Conservation (phyloP, 2,329 filamentous ascomycete species). For the Pyricularia pennisetigena region DNA sequence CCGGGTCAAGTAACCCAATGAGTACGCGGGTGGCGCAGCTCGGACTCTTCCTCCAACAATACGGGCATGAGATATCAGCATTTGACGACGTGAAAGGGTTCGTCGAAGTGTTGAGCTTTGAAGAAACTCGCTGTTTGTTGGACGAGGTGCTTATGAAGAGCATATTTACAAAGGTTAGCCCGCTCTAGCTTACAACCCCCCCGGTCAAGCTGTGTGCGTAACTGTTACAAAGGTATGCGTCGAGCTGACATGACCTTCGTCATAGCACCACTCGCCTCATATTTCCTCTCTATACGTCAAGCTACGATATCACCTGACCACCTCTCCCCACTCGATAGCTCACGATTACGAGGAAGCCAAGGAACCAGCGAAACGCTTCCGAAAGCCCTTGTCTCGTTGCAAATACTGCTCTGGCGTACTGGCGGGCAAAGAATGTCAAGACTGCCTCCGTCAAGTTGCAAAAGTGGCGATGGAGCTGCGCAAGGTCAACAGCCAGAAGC, state of each 20-base stretch:
- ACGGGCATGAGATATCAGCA: constrained; percentile 18
- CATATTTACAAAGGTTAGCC: constrained; percentile 6
- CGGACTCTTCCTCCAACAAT: constrained; percentile 20
- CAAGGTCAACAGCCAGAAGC: constrained; percentile 4
- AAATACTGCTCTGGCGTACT: constrained; percentile 10
- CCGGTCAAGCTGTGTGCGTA: background rate
- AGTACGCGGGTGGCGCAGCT: constrained; percentile 20
- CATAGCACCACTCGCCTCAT: background rate
- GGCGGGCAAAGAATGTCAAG: constrained; percentile 6
- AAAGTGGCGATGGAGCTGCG: constrained; percentile 12
- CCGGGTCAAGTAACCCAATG: constrained; percentile 8
- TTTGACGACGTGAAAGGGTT: constrained; percentile 39
- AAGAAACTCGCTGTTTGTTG: constrained; percentile 29
- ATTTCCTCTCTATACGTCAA: constrained; percentile 17
- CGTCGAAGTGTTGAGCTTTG: constrained; percentile 28
- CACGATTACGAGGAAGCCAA: background rate
- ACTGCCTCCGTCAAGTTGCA: constrained; percentile 12
- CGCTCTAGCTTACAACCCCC: background rate
- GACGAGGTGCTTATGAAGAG: constrained; percentile 12
- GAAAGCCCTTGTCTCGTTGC: constrained; percentile 9
- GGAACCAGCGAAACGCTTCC: background rate
- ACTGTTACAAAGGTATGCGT: no score
- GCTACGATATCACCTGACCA: constrained; percentile 33
- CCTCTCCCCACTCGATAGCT: constrained; percentile 22
- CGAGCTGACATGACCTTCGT: constrained; percentile 9